Evolutionary conservation across 805 yeast genomes (phyloP), one percentile per base, ranked within the genome.

Genomic region (Vanderwaltozyma yarrowii): DNA sequence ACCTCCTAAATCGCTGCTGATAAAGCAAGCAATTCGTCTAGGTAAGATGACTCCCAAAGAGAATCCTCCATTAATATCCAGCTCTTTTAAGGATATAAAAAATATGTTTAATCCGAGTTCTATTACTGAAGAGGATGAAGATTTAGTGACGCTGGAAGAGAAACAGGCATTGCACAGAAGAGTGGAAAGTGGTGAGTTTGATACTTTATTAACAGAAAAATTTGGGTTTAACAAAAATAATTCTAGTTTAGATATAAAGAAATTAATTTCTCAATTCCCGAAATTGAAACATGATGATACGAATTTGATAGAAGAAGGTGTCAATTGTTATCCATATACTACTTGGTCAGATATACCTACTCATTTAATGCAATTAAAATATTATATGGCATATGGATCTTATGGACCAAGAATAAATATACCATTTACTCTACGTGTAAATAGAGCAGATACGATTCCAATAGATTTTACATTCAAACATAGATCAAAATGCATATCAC

Each of bases 321-420:
- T 52, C 41, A 19, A 26, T 12, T 4, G 7, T 6, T 25, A 33
- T 8, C 7, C 19, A n/a, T 32, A 31, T n/a, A 66, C 66, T 37
- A 66, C 70, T 38, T 82, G 94, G 94, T 54, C 56, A 2, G 57
- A 63, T 30, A 45, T 79, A 32, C 64, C 73, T 4, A 43, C 43
- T 11, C 67, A 71, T 36, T 70, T 70, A 37, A 79, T 80, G 51
- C 64, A 70, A 43, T 62, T 79, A 45, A 69, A 74, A 9, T 79
- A 75, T 54, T 78, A 69, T 60, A 67, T 78, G 23, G 69, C 78
- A 0, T 82, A 76, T 56, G 88, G 88, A 2, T 66, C 78, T 34
- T 74, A 81, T 69, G 92, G 87, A 0, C 78, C 76, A 1, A 66
- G 94, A 44, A 76, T 72, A 34, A 71, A 72, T 16, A 70, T 79